Percentiles rank a stretch among this genome's conserved stretches.
Conservation (phyloP, 2,329 filamentous ascomycete species). For the Apiospora rasikravindrae region DNA sequence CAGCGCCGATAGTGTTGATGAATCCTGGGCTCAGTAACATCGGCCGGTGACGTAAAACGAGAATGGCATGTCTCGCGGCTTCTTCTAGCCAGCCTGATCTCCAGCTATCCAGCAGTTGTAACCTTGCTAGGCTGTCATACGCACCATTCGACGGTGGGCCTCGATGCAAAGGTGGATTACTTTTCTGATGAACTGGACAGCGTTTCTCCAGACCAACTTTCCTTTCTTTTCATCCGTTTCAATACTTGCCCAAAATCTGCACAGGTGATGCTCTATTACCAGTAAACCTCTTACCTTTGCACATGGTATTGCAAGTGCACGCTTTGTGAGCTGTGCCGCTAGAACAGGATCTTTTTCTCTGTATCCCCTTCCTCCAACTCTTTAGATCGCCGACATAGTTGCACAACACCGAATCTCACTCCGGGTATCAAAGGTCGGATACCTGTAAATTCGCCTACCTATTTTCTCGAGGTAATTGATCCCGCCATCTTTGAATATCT, state of each 20-base stretch:
- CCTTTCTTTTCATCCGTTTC: conserved; percentile 7
- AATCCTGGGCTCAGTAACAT: not conserved
- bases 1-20: not conserved
- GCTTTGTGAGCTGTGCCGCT: not conserved
- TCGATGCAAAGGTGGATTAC: not conserved
- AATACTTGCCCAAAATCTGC: not conserved
- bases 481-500: not conserved
- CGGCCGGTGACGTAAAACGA: not conserved
- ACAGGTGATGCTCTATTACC: not conserved
- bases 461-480: not conserved
- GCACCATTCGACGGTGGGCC: not conserved
- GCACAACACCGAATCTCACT: not conserved
- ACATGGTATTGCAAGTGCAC: no score
- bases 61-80: not conserved
- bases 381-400: not conserved
- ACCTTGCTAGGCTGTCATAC: not conserved
- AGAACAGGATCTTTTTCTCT: not conserved
- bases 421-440: not conserved
- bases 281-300: not conserved
- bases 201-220: not conserved
- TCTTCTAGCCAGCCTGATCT: not conserved
- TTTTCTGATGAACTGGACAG: conserved; percentile 2
- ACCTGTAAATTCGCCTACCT: not conserved
- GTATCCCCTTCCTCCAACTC: not conserved
- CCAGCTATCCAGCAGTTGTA: not conserved